Base-by-base conservation (phyloP, 2,329 filamentous ascomycete genomes). In the Penicillium palitans region DNA sequence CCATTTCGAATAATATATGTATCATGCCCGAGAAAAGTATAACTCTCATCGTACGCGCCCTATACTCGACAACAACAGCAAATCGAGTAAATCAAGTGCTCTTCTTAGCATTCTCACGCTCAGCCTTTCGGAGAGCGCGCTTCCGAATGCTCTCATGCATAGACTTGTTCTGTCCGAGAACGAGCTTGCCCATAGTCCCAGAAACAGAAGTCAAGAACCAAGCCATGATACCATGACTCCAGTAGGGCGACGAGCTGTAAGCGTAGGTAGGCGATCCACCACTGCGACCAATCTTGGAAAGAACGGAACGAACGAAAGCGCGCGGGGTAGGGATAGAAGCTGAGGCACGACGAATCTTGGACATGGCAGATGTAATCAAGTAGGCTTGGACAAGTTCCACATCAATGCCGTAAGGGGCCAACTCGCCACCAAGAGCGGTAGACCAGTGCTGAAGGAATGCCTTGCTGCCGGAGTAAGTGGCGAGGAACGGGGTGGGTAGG, bases 381-480 rank as follows among this genome's bases (percentile, higher is more conserved):
- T 99, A 96, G 68, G 90, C 92, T 67, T 98, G 85, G 29, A 96
- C 88, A 49, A 98, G 85, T 76, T 98, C 88, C n/a, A 96, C 92
- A 63, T 91, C 88, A 41, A 99, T 87, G 57, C 91, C 90, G 68
- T 90, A 83, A 1, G 88, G 85, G 62, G 89, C 86, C 31, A 99
- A 84, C 77, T 99, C 95, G 15, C 88, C 85, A 1, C 89, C 90
- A 15, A 99, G 84, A 12, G 95, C 87, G 6, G 87, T 89, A 65
- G 90, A 96, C 95, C 95, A 99, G 72, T 96, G 89, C 78, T 98
- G 93, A 49, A 99, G 83, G 84, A 99, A 99, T 1, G 95, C 93
- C 80, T 99, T 99, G 85, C 90, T 95, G 65, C 95, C 95, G 45
- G 91, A 96, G 83, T 99, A 99, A 3, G 95, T 98, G 13, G 95